A percentile compares a stretch with the other conserved stretches of the same genome.
Conservation (phyloP, 495 filamentous ascomycete species). For the Tuber microsphaerosporum region DNA sequence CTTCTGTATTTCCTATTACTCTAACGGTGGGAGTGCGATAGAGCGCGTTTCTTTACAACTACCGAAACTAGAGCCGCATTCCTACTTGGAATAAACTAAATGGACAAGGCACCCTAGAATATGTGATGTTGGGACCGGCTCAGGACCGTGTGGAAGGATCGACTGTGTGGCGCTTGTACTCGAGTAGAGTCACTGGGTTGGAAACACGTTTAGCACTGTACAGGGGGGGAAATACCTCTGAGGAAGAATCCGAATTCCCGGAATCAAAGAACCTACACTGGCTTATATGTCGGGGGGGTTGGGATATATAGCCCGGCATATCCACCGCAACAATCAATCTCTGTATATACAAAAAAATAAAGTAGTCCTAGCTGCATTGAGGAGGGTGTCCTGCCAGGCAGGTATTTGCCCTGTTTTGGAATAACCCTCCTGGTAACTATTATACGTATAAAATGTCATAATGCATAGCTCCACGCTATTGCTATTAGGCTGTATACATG, state of each 20-base stretch:
- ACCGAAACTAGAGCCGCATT: neutral
- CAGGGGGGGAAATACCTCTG: neutral
- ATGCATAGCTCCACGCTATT: neutral
- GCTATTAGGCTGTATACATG: neutral
- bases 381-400: neutral
- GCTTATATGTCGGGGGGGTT: neutral
- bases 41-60: neutral
- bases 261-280: neutral
- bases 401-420: neutral
- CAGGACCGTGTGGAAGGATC: neutral
- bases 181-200: neutral
- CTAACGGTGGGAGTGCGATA: neutral
- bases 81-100: neutral
- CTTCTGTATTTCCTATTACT: neutral
- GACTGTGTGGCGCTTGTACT: neutral
- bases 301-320: neutral
- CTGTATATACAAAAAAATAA: neutral
- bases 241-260: neutral
- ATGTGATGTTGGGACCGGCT: neutral
- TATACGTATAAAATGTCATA: neutral
- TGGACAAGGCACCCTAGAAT: neutral
- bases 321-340: neutral
- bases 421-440: neutral
- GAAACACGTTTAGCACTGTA: neutral
- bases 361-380: neutral